These are phyloP conservation scores for Capsaspora owczarzaki DNA, from an alignment of 78 protist genomes.

Conservation along the genomic window DNA sequence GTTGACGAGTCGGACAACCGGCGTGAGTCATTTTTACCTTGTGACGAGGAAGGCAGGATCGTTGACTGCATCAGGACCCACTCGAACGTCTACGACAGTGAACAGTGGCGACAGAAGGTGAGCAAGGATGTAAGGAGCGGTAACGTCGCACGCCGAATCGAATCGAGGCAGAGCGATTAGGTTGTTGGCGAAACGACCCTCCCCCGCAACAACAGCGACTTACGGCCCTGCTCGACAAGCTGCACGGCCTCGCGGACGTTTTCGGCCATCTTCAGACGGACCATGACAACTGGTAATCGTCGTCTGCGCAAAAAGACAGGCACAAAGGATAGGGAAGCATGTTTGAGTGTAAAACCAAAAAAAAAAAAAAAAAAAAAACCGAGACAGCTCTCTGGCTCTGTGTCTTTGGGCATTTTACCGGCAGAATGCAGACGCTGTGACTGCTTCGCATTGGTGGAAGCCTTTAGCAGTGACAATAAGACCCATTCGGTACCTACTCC, in stretches of 20 bases:
- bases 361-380: no score
- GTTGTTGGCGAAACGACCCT: no score
- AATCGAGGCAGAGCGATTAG: no score
- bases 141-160: no score
- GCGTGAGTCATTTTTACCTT: slow-evolving; percentile 12
- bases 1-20: not conserved
- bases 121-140: not conserved
- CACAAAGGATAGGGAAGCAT: not conserved
- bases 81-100: slow-evolving; percentile 55
- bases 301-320: no score
- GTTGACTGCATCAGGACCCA: slow-evolving; percentile 69
- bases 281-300: slow-evolving; percentile 71
- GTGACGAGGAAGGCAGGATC: slow-evolving; percentile 89
- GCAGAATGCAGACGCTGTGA: slow-evolving; percentile 44
- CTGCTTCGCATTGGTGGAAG: not conserved
- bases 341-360: no score
- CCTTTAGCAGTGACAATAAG: slow-evolving; percentile 11
- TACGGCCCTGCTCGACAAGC: slow-evolving; percentile 69
- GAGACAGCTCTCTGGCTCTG: no score
- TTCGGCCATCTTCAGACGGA: slow-evolving; percentile 54
- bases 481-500: slow-evolving; percentile 27
- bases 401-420: no score
- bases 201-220: no score
- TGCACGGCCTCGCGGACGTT: slow-evolving; percentile 36
- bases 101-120: no score